Conservation (phyloP, 352 stramenopile genomes). For the Phytophthora aleatoria region DNA sequence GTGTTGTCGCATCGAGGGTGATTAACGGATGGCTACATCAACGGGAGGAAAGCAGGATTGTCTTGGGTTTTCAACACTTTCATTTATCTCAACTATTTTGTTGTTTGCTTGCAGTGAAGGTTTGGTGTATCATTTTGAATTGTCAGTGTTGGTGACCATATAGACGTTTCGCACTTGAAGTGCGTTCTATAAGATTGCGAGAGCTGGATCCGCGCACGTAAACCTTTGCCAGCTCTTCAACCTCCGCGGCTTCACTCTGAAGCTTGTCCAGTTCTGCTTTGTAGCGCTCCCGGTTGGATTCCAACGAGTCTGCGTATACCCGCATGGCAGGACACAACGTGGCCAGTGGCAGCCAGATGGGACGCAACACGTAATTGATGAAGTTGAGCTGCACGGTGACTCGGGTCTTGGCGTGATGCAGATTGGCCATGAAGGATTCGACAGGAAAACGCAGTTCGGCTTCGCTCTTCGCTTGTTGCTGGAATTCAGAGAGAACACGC, state of each 20-base stretch:
- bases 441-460: constrained; percentile 60
- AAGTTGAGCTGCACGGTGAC: constrained; percentile 79
- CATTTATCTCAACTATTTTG: constrained; percentile 16
- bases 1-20: constrained; percentile 58
- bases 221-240: constrained; percentile 26
- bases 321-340: constrained; percentile 54
- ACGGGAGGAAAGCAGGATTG: constrained; percentile 1
- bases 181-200: constrained; percentile 28
- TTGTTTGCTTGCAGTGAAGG: constrained; percentile 11
- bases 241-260: constrained; percentile 30
- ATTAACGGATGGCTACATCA: constrained; percentile 6
- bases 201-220: constrained; percentile 55
- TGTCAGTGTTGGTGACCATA: constrained; percentile 13
- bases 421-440: constrained; percentile 77
- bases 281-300: constrained; percentile 68
- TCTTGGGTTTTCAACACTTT: constrained; percentile 14
- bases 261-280: constrained; percentile 62
- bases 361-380: constrained; percentile 74
- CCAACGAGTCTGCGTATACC: constrained; percentile 60
- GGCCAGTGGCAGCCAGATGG: constrained; percentile 64
- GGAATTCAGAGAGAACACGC: constrained; percentile 73
- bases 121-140: constrained; percentile 17
- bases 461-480: constrained; percentile 72
- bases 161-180: constrained; percentile 9
- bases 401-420: constrained; percentile 61